Evolutionary conservation across 805 yeast species (phyloP).

Genomic region (Lipomyces lipofer): DNA sequence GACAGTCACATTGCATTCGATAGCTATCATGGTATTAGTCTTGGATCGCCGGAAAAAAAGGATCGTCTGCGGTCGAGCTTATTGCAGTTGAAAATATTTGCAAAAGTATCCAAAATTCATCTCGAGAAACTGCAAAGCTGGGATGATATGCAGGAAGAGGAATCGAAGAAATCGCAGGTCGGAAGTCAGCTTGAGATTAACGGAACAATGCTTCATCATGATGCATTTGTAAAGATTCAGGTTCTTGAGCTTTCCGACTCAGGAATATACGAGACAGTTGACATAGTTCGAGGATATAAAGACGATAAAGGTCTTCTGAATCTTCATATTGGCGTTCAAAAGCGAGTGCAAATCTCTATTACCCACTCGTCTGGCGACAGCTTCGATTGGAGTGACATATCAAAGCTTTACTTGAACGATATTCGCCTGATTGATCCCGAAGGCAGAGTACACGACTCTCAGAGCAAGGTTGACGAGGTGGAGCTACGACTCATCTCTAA

Average conservation of each 20-base stretch:
- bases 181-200: not conserved
- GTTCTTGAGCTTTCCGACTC: conserved; percentile 23
- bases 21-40: conserved; percentile 17
- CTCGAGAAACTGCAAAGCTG: conserved; percentile 32
- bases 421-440: conserved; percentile 11
- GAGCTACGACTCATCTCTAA: conserved; percentile 17
- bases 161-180: not conserved
- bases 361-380: conserved; percentile 29
- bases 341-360: conserved; percentile 21
- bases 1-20: conserved; percentile 27
- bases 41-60: not conserved
- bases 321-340: conserved; percentile 28
- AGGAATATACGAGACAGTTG: conserved; percentile 28
- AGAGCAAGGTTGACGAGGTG: conserved; percentile 17
- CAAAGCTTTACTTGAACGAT: conserved; percentile 11
- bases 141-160: conserved; percentile 33
- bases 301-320: conserved; percentile 20
- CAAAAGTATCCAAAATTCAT: conserved; percentile 23
- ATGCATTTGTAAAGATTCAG: conserved; percentile 27
- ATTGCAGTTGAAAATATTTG: conserved; percentile 26
- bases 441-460: conserved; percentile 2
- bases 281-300: conserved; percentile 10
- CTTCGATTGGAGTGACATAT: conserved; percentile 27
- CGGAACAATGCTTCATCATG: conserved; percentile 11
- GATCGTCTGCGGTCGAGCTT: conserved; percentile 2